Conservation (phyloP, 1,284 basidiomycete species). For the Meira nashicola region DNA sequence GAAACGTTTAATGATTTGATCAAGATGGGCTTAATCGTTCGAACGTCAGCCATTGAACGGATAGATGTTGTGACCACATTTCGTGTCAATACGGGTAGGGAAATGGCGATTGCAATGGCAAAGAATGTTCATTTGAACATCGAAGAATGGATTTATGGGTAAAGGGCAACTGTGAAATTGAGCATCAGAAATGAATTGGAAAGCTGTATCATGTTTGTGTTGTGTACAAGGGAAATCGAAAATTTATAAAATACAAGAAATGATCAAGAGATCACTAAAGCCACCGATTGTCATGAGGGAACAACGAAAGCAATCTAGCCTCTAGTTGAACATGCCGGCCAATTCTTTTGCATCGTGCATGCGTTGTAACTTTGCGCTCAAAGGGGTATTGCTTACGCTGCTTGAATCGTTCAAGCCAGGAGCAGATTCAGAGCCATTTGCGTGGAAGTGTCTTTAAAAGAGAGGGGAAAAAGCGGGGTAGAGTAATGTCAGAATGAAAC, state of each 20-base stretch:
- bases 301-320: not conserved
- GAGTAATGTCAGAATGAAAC: not conserved
- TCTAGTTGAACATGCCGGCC: not conserved
- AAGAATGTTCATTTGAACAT: slow-evolving; percentile 29
- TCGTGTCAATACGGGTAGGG: slow-evolving; percentile 27
- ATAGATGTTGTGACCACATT: slow-evolving; percentile 27
- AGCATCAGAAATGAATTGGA: slow-evolving; percentile 11
- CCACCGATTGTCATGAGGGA: not conserved
- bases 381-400: not conserved
- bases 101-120: slow-evolving; percentile 20
- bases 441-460: slow-evolving; percentile 1
- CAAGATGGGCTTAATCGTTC: slow-evolving; percentile 24
- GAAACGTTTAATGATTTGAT: slow-evolving; percentile 31
- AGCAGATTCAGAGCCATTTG: not conserved
- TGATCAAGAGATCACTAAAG: not conserved
- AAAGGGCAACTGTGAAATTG: slow-evolving; percentile 33
- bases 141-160: slow-evolving; percentile 22
- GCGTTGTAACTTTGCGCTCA: not conserved
- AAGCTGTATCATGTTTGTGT: not conserved
- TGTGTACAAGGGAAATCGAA: not conserved
- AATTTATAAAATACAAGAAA: not conserved
- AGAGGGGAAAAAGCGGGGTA: not conserved
- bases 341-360: slow-evolving; percentile 6
- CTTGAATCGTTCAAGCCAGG: not conserved
- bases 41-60: slow-evolving; percentile 23